Evolutionary conservation across 163 green algal species (phyloP).

Genomic region (Dunaliella salina): DNA sequence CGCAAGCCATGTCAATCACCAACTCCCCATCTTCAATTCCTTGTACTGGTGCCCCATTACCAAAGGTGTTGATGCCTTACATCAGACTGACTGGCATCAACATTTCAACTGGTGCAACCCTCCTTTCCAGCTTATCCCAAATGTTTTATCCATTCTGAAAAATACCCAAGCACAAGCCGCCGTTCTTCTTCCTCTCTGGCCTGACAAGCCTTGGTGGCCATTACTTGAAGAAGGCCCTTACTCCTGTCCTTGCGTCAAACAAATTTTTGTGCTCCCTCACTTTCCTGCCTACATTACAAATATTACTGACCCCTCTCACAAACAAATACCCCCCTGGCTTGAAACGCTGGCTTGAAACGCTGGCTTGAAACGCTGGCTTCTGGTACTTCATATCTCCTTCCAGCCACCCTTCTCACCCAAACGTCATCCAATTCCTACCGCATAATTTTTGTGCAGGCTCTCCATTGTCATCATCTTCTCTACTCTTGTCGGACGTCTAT

Average conservation of each 20-base stretch:
- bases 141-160: neutral
- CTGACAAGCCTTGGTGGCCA: neutral
- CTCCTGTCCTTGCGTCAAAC: neutral
- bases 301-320: neutral
- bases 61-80: neutral
- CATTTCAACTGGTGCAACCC: neutral
- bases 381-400: neutral
- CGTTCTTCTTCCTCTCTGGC: too few species aligned
- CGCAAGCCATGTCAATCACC: neutral
- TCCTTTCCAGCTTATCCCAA: neutral
- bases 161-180: neutral
- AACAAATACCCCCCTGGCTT: neutral
- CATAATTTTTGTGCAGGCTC: neutral
- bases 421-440: too few species aligned
- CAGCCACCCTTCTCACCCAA: too few species aligned
- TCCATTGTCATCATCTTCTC: neutral
- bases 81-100: neutral
- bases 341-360: neutral
- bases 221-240: neutral
- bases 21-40: neutral
- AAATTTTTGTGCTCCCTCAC: neutral
- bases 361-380: neutral
- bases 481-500: neutral
- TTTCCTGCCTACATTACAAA: too few species aligned
- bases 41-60: neutral